Evolutionary conservation across 164 flowering plant genomes (phyloP), one percentile per base, ranked within the genome.

Genomic region (Protea cynaroides): DNA sequence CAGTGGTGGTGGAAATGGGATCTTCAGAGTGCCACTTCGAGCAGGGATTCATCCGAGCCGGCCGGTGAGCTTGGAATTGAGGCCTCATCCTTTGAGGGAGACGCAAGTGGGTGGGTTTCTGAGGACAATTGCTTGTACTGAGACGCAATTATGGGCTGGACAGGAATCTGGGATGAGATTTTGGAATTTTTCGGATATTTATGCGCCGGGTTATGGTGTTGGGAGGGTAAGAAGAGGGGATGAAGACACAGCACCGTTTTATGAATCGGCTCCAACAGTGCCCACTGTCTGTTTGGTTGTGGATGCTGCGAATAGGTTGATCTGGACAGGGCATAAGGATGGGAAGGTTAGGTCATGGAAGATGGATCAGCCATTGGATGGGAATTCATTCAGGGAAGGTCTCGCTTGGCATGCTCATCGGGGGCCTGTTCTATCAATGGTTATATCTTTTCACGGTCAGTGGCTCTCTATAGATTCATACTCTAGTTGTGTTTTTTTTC

Each of bases 271-370:
- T 1, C 76, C 65, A n/a, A 81, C 89, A 0, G 71, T 89, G 0
- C 88, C 96, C 3, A 72, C 86, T 11, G 29, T 78, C 23, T 90
- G 96, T 69, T 52, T 95, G 80, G 66, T 81, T 49, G 80, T 80
- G 47, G 97, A 90, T 71, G 34, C 36, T 9, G 97, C 78, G 49
- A 92, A 79, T 69, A 74, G 79, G 69, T 59, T 95, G 72, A 76
- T 92, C 24, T 95, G 94, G 97, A 88, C 78, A 56, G 99, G 99
- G n/a, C 99, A 95, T 50, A 92, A 87, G 74, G 99, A 95, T 71
- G 99, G 99, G 47, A 95, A 80, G 74, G 86, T 90, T 38, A 79
- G 88, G 78, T 86, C 94, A 1, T 95, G 98, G 98, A 88, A 81
- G 76, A 86, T 83, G 92, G 94, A 95, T 61, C 89, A 75, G 47